Evolutionary conservation across 768 basidiomycete genomes (phyloP).

Genomic region (Gloeophyllum trabeum): DNA sequence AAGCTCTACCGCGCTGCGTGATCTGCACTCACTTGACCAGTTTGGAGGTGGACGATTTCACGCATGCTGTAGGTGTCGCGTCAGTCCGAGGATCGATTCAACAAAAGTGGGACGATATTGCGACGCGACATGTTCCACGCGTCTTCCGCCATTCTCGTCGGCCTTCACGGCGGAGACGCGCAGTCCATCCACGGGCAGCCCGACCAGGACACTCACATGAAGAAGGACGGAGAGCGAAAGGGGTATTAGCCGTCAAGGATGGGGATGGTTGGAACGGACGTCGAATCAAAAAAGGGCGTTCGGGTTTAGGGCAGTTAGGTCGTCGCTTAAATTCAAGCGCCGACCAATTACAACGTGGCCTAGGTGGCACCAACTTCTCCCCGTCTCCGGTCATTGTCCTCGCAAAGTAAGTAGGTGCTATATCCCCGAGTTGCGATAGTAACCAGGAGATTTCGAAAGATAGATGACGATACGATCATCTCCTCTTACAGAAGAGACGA

Average conservation of each 20-base stretch:
- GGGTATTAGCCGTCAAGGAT: neutral
- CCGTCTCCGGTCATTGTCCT: too few relatives aligned
- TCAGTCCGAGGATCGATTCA: neutral
- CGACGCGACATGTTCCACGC: neutral
- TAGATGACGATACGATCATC: too few relatives aligned
- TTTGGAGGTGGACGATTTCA: conserved; percentile 99
- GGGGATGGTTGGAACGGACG: neutral
- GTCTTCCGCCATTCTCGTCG: neutral
- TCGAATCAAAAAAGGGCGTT: neutral
- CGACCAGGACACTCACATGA: neutral
- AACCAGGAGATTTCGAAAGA: too few relatives aligned
- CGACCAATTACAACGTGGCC: too few relatives aligned
- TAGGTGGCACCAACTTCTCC: too few relatives aligned
- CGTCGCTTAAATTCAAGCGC: too few relatives aligned
- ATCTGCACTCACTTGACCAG: conserved; percentile 73
- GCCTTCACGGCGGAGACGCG: neutral
- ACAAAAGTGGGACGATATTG: neutral
- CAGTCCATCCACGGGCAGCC: neutral
- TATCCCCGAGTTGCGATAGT: too few relatives aligned
- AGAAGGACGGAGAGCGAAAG: neutral
- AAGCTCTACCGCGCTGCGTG: conserved; percentile 2
- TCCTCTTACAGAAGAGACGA: too few relatives aligned
- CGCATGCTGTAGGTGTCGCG: conserved; percentile 58
- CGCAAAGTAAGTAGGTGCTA: too few relatives aligned
- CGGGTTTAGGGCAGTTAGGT: neutral